phyloP scores from a whole-genome alignment of 768 basidiomycete species.

The Suillus clintonianus region DNA sequence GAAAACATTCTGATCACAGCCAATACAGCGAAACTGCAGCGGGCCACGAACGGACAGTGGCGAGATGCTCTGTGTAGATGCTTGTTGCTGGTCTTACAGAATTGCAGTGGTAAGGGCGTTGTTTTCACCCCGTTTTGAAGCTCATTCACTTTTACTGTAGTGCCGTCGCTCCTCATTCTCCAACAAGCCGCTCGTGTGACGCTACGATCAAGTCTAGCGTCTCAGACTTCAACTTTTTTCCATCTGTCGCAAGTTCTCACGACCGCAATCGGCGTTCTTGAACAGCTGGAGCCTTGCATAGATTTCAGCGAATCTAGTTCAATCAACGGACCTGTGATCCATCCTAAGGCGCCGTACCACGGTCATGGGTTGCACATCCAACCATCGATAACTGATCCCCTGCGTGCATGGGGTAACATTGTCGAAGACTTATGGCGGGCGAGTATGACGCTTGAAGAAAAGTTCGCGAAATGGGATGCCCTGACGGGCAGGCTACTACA shows the following conservation, averaged over 20 bases:
- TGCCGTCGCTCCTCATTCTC: conserved; percentile 17
- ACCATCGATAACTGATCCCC: conserved; percentile 23
- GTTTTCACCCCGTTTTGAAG: neutral
- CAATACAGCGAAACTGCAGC: conserved; percentile 53
- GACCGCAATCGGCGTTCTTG: conserved; percentile 27
- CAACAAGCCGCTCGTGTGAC: conserved; percentile 31
- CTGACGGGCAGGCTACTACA: conserved; percentile 56
- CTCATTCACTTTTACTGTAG: conserved; percentile 11
- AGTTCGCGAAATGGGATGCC: conserved; percentile 46
- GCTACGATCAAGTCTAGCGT: conserved; percentile 39
- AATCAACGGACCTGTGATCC: neutral
- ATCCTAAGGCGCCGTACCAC: conserved; percentile 32
- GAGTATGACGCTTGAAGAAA: conserved; percentile 28
- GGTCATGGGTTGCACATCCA: conserved; percentile 40
- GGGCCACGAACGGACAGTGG: conserved; percentile 62
- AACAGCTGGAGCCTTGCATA: conserved; percentile 24
- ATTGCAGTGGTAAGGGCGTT: conserved; percentile 13
- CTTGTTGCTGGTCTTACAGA: conserved; percentile 41
- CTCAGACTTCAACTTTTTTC: conserved; percentile 21
- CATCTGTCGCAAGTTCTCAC: conserved; percentile 36
- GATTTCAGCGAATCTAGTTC: neutral
- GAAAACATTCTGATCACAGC: conserved; percentile 61
- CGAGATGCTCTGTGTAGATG: conserved; percentile 55
- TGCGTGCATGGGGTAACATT: conserved; percentile 48
- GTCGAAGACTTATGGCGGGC: conserved; percentile 50